Percentiles rank a stretch among this genome's conserved stretches.
Conservation (phyloP, 805 yeast species). For the Candida golubevii region DNA sequence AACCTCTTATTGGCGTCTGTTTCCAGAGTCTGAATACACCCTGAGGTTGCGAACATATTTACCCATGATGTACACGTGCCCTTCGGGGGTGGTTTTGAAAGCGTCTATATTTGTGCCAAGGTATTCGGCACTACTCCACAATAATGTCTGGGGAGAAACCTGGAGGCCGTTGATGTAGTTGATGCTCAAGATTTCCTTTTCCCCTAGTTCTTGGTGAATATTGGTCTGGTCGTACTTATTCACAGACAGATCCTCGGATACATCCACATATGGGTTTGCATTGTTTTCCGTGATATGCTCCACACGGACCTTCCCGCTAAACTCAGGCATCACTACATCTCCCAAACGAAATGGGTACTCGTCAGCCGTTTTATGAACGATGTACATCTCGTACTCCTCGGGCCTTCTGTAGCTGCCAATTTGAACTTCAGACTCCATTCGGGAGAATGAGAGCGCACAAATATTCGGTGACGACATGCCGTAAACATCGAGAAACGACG, state of each 20-base stretch:
- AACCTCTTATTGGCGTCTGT: too few species aligned
- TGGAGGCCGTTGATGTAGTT: conserved; percentile 31
- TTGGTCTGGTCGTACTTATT: neutral
- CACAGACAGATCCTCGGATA: neutral
- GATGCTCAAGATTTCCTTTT: conserved; percentile 22
- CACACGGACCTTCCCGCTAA: conserved; percentile 42
- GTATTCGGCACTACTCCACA: conserved; percentile 29
- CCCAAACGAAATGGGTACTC: conserved; percentile 7
- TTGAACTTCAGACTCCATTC: conserved; percentile 23
- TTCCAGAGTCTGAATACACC: conserved; percentile 14
- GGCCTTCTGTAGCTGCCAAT: conserved; percentile 28
- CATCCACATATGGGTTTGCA: conserved; percentile 37
- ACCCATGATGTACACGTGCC: conserved; percentile 25
- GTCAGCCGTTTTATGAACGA: conserved; percentile 9
- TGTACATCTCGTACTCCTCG: conserved; percentile 22
- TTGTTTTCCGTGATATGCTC: conserved; percentile 42
- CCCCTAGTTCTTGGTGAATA: neutral
- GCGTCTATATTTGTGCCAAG: conserved; percentile 16
- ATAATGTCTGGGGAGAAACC: conserved; percentile 18
- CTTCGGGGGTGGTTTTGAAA: conserved; percentile 18
- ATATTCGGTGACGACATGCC: conserved; percentile 26
- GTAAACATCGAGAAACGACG: conserved; percentile 24
- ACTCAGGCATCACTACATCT: conserved; percentile 37
- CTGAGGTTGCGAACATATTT: conserved; percentile 28
- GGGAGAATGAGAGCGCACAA: conserved; percentile 25